Base-by-base conservation (phyloP, 345 rosid genomes). In the Gynandropsis gynandra region DNA sequence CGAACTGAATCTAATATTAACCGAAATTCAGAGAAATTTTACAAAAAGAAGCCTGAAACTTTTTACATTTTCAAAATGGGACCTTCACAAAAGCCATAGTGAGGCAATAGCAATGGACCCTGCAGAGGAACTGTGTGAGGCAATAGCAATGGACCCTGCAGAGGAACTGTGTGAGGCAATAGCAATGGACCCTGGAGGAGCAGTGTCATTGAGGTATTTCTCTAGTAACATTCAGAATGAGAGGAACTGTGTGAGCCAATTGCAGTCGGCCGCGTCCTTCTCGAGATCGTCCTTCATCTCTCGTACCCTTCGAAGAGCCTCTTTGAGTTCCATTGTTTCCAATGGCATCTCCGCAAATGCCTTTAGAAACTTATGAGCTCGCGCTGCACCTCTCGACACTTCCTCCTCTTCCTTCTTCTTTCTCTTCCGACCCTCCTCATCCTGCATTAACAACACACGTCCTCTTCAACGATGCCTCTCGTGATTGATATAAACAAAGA, bases 311-410 rank as follows among this genome's bases (percentile, higher is more conserved):
- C 73, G 69, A 57, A 79, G 72, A 52, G 84, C 84, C 60, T 92
- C 75, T 66, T 81, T 71, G 75, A 80, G 63, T 65, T 83, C 94
- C 94, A 87, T 81, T 19, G 65, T 77, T 56, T 88, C 94, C 51
- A 87, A 63, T 48, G 97, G 95, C 79, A 87, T 47, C 65, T 81
- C 97, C 24, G 93, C 76, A 60, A 87, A 92, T 19, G 72, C 81
- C 65, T 79, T 88, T 41, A 92, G 52, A 70, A 92, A 87, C 65
- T 52, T 76, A 65, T 66, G 87, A 56, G 98, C 98, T 40, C 81
- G 72, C 4, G 83, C 78, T 51, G 80, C 79, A 16, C 98, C 98
- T 58, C 65, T 76, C 1, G 82, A 77, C 52, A 70, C 63, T 60
- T 79, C 86, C 5, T 85, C 95, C 16, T 69, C 82, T 39, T 57